Percentiles rank a stretch among this genome's conserved stretches.
These are phyloP conservation scores for Decorospora gaudefroyi DNA, from an alignment of 2,329 filamentous ascomycete genomes.

Conservation along the genomic window DNA sequence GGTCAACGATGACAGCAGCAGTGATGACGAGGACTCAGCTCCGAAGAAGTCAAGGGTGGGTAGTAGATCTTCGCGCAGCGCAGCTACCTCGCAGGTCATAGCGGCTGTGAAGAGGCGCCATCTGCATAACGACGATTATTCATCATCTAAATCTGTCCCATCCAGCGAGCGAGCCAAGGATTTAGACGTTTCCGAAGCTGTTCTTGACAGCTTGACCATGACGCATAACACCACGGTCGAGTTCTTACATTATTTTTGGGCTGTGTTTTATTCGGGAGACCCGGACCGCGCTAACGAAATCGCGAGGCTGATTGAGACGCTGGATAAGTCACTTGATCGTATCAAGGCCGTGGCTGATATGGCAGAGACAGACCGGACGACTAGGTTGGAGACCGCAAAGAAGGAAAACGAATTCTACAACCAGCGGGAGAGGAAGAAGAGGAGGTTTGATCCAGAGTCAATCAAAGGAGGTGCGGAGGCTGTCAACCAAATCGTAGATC, in stretches of 20 bases:
- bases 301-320: slow-evolving; percentile 77
- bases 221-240: slow-evolving; percentile 94
- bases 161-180: slow-evolving; percentile 39
- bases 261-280: slow-evolving; percentile 86
- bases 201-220: slow-evolving; percentile 67
- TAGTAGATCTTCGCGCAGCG: slow-evolving; percentile 67
- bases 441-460: slow-evolving; percentile 68
- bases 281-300: slow-evolving; percentile 79
- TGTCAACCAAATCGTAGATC: slow-evolving; percentile 75
- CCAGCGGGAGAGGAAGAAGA: slow-evolving; percentile 73
- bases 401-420: slow-evolving; percentile 72
- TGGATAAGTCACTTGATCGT: slow-evolving; percentile 74
- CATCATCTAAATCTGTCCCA: slow-evolving; percentile 28
- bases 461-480: slow-evolving; percentile 76
- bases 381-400: slow-evolving; percentile 68
- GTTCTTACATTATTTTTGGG: slow-evolving; percentile 98
- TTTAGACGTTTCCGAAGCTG: slow-evolving; percentile 46
- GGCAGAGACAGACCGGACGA: slow-evolving; percentile 74
- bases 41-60: slow-evolving; percentile 65
- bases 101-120: slow-evolving; percentile 66
- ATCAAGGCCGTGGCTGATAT: slow-evolving; percentile 79
- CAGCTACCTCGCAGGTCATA: slow-evolving; percentile 69
- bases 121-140: slow-evolving; percentile 56
- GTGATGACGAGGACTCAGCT: slow-evolving; percentile 63
- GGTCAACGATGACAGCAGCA: slow-evolving; percentile 67